A percentile compares a stretch with the other conserved stretches of the same genome.
Conservation (phyloP, 2,329 filamentous ascomycete species). For the Neocatenulostroma microsporum region DNA sequence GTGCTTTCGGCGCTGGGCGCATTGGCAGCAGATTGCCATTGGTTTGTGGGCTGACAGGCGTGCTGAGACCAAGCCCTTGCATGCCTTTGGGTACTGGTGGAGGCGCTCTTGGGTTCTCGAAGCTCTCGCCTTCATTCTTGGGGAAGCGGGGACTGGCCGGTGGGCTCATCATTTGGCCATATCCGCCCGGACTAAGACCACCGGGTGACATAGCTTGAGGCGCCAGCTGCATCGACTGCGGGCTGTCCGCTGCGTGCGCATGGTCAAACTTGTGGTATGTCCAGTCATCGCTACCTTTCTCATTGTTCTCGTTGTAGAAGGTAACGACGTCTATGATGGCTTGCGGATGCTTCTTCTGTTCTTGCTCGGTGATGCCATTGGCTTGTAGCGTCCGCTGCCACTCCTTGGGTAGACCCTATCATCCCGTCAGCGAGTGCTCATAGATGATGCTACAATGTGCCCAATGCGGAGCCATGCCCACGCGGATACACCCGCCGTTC, state of each 20-base stretch:
- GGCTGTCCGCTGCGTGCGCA: conserved; percentile 52
- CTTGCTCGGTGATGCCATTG: conserved; percentile 91
- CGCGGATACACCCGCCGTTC: too few relatives aligned
- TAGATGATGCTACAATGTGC: too few relatives aligned
- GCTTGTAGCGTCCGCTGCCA: conserved; percentile 95
- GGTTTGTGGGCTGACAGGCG: conserved; percentile 33
- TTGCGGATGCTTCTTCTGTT: conserved; percentile 90
- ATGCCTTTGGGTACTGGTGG: conserved; percentile 67
- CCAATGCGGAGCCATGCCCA: too few relatives aligned
- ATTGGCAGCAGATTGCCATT: conserved; percentile 60
- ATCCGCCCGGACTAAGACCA: conserved; percentile 32
- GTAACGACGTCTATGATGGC: conserved; percentile 92
- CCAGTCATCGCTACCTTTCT: conserved; percentile 71
- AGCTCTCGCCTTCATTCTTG: conserved; percentile 83
- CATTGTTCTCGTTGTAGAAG: conserved; percentile 93
- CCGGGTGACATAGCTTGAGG: conserved; percentile 13
- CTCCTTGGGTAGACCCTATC: conserved; percentile 80
- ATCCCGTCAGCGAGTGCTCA: conserved; percentile 5
- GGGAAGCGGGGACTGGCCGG: conserved; percentile 81
- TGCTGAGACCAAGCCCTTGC: conserved; percentile 36
- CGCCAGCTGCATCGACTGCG: conserved; percentile 28
- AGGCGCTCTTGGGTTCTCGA: conserved; percentile 90
- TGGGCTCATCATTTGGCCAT: conserved; percentile 60
- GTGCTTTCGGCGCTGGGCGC: conserved; percentile 82
- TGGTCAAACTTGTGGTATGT: conserved; percentile 96